Conservation (phyloP, 2,329 filamentous ascomycete genomes). For the Scedosporium apiospermum region DNA sequence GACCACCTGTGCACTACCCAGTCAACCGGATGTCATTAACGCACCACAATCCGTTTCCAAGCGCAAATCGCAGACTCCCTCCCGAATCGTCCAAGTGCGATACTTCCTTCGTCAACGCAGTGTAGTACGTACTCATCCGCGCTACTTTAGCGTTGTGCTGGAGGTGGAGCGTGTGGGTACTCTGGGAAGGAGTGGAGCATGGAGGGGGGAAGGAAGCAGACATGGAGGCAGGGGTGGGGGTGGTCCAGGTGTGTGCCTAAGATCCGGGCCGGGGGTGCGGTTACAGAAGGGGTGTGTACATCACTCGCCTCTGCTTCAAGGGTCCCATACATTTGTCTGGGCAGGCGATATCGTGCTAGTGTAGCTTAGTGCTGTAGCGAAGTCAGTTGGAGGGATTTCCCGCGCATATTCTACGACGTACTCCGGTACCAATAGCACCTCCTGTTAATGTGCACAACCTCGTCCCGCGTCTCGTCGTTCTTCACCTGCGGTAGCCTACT, state of each 20-base stretch:
- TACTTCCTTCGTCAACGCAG: too few relatives aligned
- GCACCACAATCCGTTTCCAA: slow-evolving; percentile 2
- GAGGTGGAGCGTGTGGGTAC: neutral
- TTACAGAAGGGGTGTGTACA: neutral
- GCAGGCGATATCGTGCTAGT: neutral
- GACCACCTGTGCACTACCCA: neutral
- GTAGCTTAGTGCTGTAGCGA: neutral
- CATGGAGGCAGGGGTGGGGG: neutral
- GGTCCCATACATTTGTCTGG: neutral
- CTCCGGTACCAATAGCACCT: slow-evolving; percentile 3
- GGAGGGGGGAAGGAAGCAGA: neutral
- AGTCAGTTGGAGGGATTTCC: neutral
- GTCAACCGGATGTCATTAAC: neutral
- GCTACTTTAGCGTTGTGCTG: neutral
- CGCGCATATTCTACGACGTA: neutral
- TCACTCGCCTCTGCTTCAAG: neutral
- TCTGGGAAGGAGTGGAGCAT: too few relatives aligned
- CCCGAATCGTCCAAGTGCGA: neutral
- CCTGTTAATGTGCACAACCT: neutral
- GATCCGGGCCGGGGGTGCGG: neutral
- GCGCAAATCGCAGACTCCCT: neutral
- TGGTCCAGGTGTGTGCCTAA: neutral
- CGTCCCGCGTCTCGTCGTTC: neutral
- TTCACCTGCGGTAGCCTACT: neutral
- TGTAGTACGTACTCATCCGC: neutral